Conservation (phyloP, 345 rosid genomes). For the Isatis tinctoria region DNA sequence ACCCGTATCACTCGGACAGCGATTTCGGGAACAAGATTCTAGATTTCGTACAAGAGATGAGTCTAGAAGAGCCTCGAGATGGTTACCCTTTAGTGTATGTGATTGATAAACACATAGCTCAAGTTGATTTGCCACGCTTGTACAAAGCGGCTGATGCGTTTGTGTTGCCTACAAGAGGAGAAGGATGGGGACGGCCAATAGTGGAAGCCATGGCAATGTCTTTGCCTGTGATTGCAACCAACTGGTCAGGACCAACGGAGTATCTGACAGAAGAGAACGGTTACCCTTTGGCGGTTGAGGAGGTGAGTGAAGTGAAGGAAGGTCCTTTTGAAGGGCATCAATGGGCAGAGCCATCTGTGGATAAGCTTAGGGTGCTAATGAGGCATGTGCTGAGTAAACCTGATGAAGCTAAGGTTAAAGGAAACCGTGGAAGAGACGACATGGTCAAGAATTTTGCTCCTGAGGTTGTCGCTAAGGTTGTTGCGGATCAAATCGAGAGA, state of each 20-base stretch:
- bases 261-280: slow-evolving; percentile 66
- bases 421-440: slow-evolving; percentile 61
- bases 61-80: slow-evolving; percentile 35
- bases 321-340: slow-evolving; percentile 80
- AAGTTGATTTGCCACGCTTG: slow-evolving; percentile 60
- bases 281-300: slow-evolving; percentile 59
- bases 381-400: slow-evolving; percentile 47
- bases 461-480: slow-evolving; percentile 54
- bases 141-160: slow-evolving; percentile 79
- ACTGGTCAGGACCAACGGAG: slow-evolving; percentile 87
- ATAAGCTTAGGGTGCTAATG: slow-evolving; percentile 56
- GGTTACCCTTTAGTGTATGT: slow-evolving; percentile 58
- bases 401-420: slow-evolving; percentile 57
- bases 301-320: slow-evolving; percentile 58
- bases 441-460: slow-evolving; percentile 76
- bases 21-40: slow-evolving; percentile 72
- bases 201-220: slow-evolving; percentile 95
- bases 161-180: slow-evolving; percentile 83
- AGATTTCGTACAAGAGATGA: slow-evolving; percentile 48
- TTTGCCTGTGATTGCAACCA: slow-evolving; percentile 70
- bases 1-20: slow-evolving; percentile 61
- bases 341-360: slow-evolving; percentile 76
- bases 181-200: slow-evolving; percentile 81
- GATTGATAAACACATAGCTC: slow-evolving; percentile 65
- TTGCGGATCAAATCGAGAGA: slow-evolving; percentile 39